Percentiles rank a stretch among this genome's conserved stretches.
Evolutionary conservation across 345 rosid genomes (phyloP).

Genomic region (Raphanus sativus): DNA sequence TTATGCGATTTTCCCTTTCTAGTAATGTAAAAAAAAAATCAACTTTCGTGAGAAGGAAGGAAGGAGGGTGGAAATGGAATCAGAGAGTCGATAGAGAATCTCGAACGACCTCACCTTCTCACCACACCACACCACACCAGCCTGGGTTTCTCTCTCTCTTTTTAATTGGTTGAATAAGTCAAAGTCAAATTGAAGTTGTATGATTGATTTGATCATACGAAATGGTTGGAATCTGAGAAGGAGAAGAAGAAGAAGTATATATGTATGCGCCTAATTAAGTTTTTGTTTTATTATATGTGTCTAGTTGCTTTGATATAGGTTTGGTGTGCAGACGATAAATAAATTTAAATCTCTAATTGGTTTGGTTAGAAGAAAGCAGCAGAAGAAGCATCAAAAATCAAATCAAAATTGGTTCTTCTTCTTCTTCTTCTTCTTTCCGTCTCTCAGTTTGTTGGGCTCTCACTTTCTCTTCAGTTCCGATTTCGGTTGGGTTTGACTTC

Average conservation of each 20-base stretch:
- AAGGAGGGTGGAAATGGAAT: conserved; percentile 16
- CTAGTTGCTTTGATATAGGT: conserved; percentile 17
- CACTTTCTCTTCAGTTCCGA: conserved; percentile 49
- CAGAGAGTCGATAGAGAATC: conserved; percentile 16
- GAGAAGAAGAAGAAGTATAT: neutral
- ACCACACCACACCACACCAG: neutral
- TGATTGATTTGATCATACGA: neutral
- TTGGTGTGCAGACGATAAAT: conserved; percentile 18
- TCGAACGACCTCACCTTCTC: neutral
- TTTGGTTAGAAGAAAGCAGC: neutral
- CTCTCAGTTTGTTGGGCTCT: conserved; percentile 66
- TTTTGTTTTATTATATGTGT: conserved; percentile 14
- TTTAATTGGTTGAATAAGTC: neutral
- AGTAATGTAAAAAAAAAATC: neutral
- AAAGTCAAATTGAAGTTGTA: conserved; percentile 19
- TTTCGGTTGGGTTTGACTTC: conserved; percentile 56
- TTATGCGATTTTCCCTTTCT: too few relatives aligned
- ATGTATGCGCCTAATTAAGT: neutral
- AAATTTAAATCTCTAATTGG: neutral
- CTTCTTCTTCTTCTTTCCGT: neutral
- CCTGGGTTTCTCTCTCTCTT: neutral
- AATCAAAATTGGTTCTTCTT: neutral
- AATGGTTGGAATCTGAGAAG: neutral
- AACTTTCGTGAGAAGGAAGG: conserved; percentile 1
- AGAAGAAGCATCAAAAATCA: neutral